Evolutionary conservation across 495 filamentous ascomycete genomes (phyloP).

Genomic region (Chaetomium tenue): DNA sequence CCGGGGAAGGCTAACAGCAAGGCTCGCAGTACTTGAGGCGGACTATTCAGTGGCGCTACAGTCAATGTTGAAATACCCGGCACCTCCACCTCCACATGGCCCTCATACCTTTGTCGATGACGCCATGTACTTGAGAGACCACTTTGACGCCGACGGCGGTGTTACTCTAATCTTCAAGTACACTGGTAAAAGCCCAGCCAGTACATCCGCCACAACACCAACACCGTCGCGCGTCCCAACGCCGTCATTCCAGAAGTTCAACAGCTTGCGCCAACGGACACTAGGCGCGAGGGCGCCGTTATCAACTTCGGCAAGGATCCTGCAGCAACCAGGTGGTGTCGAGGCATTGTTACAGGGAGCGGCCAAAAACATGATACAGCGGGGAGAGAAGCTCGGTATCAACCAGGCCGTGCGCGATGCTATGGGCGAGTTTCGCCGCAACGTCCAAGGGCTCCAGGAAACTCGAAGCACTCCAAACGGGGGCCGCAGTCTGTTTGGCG

Average conservation of each 20-base stretch:
- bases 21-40: constrained; percentile 66
- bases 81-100: constrained; percentile 58
- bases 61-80: constrained; percentile 77
- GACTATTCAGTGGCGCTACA: constrained; percentile 84
- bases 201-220: constrained; percentile 41
- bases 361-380: constrained; percentile 75
- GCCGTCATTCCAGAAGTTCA: constrained; percentile 35
- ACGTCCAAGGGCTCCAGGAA: constrained; percentile 47
- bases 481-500: constrained; percentile 32
- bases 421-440: constrained; percentile 68
- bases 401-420: constrained; percentile 89
- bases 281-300: constrained; percentile 50
- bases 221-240: constrained; percentile 39
- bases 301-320: constrained; percentile 56
- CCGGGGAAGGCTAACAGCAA: constrained; percentile 16
- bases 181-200: constrained; percentile 62
- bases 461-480: constrained; percentile 38
- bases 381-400: constrained; percentile 82
- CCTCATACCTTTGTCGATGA: constrained; percentile 82
- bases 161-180: constrained; percentile 77
- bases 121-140: constrained; percentile 77
- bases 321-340: constrained; percentile 62
- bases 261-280: constrained; percentile 36
- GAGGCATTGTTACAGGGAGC: constrained; percentile 83
- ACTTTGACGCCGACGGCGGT: constrained; percentile 71